phyloP scores from a whole-genome alignment of 768 basidiomycete genomes.

The Termitomyces titanicus region DNA sequence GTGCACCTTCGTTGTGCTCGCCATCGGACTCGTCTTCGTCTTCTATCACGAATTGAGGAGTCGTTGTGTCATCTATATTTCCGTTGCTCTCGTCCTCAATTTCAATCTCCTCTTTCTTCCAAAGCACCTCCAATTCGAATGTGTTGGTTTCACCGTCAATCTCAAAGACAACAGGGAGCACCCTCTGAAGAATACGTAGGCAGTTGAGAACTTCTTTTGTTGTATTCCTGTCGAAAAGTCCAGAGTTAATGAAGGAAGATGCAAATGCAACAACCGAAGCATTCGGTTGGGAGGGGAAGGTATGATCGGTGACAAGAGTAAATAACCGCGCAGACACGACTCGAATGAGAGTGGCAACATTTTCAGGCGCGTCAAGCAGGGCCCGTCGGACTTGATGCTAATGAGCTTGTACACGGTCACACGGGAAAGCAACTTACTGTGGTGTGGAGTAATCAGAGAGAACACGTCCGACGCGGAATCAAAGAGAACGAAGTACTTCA shows the following conservation, averaged over 20 bases:
- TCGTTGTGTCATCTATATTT: conserved; percentile 16
- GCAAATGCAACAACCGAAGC: conserved; percentile 64
- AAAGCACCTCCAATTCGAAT: conserved; percentile 80
- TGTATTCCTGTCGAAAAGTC: conserved; percentile 57
- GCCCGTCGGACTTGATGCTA: conserved; percentile 68
- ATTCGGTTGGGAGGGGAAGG: conserved; percentile 61
- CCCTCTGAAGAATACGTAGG: conserved; percentile 82
- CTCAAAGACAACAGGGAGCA: conserved; percentile 89
- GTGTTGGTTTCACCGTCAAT: conserved; percentile 65
- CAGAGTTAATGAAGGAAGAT: conserved; percentile 63
- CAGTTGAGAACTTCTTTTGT: conserved; percentile 91
- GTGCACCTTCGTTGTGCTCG: conserved; percentile 11
- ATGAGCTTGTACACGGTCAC: conserved; percentile 9
- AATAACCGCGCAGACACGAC: conserved; percentile 67
- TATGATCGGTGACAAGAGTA: conserved; percentile 75
- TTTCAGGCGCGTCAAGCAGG: conserved; percentile 78
- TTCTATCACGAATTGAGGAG: conserved; percentile 84
- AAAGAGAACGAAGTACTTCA: conserved; percentile 78
- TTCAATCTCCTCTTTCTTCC: conserved; percentile 62
- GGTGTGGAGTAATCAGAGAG: conserved; percentile 81
- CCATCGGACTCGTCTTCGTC: conserved; percentile 44
- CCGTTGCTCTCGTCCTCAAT: conserved; percentile 24
- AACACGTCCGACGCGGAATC: conserved; percentile 91
- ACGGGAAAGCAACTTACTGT: conserved; percentile 50
- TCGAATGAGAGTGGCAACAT: conserved; percentile 77